Evolutionary conservation across 2,329 filamentous ascomycete species (phyloP).

Genomic region (Pseudogymnoascus sp.): DNA sequence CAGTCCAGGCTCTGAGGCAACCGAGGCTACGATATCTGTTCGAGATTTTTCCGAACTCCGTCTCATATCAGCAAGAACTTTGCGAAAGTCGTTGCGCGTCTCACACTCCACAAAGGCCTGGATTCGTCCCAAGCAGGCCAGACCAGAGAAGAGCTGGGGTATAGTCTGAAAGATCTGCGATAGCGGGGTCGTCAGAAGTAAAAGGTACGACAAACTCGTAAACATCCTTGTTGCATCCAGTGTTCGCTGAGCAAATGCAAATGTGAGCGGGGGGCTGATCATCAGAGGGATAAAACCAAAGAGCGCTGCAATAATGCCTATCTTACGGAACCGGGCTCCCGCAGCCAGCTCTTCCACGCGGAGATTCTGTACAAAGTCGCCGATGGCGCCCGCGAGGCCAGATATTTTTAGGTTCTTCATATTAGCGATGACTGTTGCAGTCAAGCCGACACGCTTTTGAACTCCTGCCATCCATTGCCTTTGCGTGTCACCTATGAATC

Average conservation of each 20-base stretch:
- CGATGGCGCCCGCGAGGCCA: conserved; percentile 29
- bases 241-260: conserved; percentile 16
- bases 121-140: conserved; percentile 23
- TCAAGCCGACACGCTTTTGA: conserved; percentile 17
- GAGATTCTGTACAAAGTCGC: conserved; percentile 28
- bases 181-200: conserved; percentile 19
- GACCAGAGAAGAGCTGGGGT: conserved; percentile 16
- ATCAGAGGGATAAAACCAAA: conserved; percentile 17
- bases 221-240: conserved; percentile 16
- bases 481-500: conserved; percentile 28
- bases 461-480: conserved; percentile 20
- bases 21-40: neutral
- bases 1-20: neutral
- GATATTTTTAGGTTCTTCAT: conserved; percentile 36
- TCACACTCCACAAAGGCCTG: conserved; percentile 21
- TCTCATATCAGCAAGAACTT: conserved; percentile 11
- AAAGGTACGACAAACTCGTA: conserved; percentile 18
- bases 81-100: conserved; percentile 16
- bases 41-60: conserved; percentile 7
- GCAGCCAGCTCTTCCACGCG: conserved; percentile 30
- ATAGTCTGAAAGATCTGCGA: conserved; percentile 17
- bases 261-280: conserved; percentile 16
- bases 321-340: conserved; percentile 17
- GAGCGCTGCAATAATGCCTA: conserved; percentile 6
- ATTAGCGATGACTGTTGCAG: conserved; percentile 24